Percentiles rank a stretch among this genome's conserved stretches.
These are phyloP conservation scores for Wickerhamiella siamensis DNA, from an alignment of 805 yeast genomes.

Conservation along the genomic window DNA sequence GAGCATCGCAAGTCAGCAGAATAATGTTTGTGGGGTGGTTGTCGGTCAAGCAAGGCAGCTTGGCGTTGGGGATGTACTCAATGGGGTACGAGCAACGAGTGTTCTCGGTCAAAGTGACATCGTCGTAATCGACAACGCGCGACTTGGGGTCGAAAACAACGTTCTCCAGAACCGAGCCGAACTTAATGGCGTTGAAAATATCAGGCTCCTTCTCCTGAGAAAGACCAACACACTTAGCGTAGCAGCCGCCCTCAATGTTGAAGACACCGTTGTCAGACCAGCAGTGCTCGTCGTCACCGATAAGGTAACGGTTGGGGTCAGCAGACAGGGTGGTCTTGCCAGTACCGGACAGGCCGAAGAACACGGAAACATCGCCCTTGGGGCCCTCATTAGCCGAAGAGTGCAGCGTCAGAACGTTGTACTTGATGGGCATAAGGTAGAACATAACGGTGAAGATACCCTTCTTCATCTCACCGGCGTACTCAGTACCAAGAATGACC, in stretches of 20 bases:
- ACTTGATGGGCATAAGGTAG: slow-evolving; percentile 91
- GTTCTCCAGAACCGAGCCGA: slow-evolving; percentile 90
- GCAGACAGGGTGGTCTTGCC: slow-evolving; percentile 97
- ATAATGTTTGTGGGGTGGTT: slow-evolving; percentile 85
- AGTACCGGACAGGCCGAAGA: slow-evolving; percentile 95
- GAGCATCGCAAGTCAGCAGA: slow-evolving; percentile 90
- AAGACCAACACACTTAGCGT: slow-evolving; percentile 90
- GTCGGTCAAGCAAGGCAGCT: slow-evolving; percentile 85
- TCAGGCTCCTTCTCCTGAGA: slow-evolving; percentile 92
- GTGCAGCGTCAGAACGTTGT: slow-evolving; percentile 83
- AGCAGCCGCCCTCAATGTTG: slow-evolving; percentile 99
- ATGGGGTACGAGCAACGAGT: slow-evolving; percentile 98
- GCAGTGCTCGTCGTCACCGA: slow-evolving; percentile 99
- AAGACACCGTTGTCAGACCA: slow-evolving; percentile 98
- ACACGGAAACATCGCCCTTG: slow-evolving; percentile 77
- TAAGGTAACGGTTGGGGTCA: slow-evolving; percentile 81
- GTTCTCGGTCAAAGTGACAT: slow-evolving; percentile 79
- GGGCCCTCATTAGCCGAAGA: slow-evolving; percentile 89
- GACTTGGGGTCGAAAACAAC: slow-evolving; percentile 68
- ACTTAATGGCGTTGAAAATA: slow-evolving; percentile 85
- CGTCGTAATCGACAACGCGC: slow-evolving; percentile 75
- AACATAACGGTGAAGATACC: slow-evolving; percentile 99
- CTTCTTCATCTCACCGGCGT: slow-evolving; percentile 99
- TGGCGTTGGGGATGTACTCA: slow-evolving; percentile 89
- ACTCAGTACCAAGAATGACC: slow-evolving; percentile 97